phyloP scores from a whole-genome alignment of 179 eudicot species.

The Vitellaria paradoxa region DNA sequence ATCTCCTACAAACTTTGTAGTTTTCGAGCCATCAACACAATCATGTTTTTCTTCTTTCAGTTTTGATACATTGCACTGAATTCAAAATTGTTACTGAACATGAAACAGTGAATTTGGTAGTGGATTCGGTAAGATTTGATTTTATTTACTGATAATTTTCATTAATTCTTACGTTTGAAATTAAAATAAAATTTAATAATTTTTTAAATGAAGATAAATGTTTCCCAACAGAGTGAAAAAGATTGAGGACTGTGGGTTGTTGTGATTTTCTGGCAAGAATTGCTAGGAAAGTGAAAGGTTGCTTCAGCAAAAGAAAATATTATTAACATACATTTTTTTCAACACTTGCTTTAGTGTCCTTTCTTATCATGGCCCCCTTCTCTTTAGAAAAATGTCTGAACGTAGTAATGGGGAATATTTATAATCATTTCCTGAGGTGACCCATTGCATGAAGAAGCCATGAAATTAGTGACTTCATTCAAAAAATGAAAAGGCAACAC shows the following conservation, averaged over 20 bases:
- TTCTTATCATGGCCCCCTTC: constrained; percentile 24
- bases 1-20: no score
- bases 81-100: no score
- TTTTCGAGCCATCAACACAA: no score
- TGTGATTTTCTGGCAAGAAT: neutral
- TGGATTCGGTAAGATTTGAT: no score
- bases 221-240: no score
- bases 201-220: no score
- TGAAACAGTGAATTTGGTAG: no score
- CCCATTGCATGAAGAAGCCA: constrained; percentile 7
- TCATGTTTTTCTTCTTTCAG: no score
- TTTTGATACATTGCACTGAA: no score
- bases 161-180: no score
- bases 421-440: neutral
- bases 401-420: neutral
- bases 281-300: constrained; percentile 17
- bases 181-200: no score
- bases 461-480: neutral
- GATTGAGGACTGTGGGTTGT: neutral
- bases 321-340: constrained; percentile 15
- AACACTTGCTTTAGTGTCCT: constrained; percentile 16
- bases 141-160: no score
- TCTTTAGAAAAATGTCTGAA: constrained; percentile 15
- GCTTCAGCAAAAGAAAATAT: constrained; percentile 17
- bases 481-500: neutral